Conservation (phyloP, 257 asterid species). For the Ligustrum vulgare region DNA sequence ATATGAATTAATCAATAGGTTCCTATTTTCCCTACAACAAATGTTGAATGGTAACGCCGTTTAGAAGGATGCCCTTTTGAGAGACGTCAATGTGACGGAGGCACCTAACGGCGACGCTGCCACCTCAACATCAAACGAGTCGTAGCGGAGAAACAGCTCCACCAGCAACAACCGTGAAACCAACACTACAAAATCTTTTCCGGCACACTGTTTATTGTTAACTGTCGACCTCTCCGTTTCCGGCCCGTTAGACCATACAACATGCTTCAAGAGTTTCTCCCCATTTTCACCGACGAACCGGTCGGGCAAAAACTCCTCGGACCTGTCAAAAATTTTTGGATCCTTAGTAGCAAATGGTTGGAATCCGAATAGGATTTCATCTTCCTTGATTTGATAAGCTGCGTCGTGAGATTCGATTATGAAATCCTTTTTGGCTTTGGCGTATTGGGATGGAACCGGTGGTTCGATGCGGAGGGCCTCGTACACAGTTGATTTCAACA, state of each 20-base stretch:
- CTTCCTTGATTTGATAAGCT: conserved; percentile 63
- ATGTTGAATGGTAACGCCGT: background rate
- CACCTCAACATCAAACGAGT: conserved; percentile 68
- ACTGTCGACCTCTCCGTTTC: conserved; percentile 55
- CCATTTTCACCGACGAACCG: conserved; percentile 73
- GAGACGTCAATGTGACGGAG: conserved; percentile 63
- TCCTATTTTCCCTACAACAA: background rate
- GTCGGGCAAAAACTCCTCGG: conserved; percentile 71
- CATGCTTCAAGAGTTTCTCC: conserved; percentile 61
- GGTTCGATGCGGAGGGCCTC: conserved; percentile 76
- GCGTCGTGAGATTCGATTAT: conserved; percentile 74
- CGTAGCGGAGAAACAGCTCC: conserved; percentile 84
- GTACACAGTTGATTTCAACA: conserved; percentile 78
- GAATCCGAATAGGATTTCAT: conserved; percentile 67
- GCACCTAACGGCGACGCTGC: conserved; percentile 63
- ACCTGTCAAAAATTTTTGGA: conserved; percentile 60
- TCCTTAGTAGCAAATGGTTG: conserved; percentile 92
- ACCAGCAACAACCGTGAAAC: conserved; percentile 71
- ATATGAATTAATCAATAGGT: background rate
- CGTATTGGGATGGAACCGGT: conserved; percentile 84
- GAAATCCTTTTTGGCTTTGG: conserved; percentile 53
- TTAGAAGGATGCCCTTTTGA: conserved; percentile 62
- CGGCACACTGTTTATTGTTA: conserved; percentile 79
- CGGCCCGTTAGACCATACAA: conserved; percentile 87
- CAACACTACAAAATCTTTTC: conserved; percentile 83